These are phyloP conservation scores for Colletotrichum lupini DNA, from an alignment of 2,329 filamentous ascomycete species.

Conservation along the genomic window DNA sequence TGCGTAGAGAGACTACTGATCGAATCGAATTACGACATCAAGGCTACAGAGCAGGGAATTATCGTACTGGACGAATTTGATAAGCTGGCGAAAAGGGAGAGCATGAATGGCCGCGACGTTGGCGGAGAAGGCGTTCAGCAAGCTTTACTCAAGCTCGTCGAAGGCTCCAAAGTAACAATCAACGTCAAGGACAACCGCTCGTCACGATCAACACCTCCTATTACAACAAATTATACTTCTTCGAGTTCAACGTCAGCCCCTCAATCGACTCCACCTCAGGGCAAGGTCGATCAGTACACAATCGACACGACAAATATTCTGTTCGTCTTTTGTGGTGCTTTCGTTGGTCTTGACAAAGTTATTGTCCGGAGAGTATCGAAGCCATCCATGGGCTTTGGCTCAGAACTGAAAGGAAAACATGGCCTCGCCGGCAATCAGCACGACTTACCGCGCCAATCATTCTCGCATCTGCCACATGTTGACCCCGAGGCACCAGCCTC, in stretches of 20 bases:
- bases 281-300: slow-evolving; percentile 72
- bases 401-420: slow-evolving; percentile 74
- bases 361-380: slow-evolving; percentile 89
- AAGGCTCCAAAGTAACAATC: slow-evolving; percentile 92
- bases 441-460: slow-evolving; percentile 73
- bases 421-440: slow-evolving; percentile 61
- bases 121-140: slow-evolving; percentile 97
- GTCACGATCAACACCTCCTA: slow-evolving; percentile 61
- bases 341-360: slow-evolving; percentile 89
- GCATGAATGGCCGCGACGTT: slow-evolving; percentile 90
- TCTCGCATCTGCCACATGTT: slow-evolving; percentile 67
- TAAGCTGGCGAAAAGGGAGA: slow-evolving; percentile 92
- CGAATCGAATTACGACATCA: slow-evolving; percentile 89
- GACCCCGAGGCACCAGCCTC: slow-evolving; percentile 46
- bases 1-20: slow-evolving; percentile 92
- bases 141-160: slow-evolving; percentile 93
- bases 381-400: slow-evolving; percentile 89
- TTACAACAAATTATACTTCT: slow-evolving; percentile 64
- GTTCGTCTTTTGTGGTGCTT: slow-evolving; percentile 96
- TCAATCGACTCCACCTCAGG: slow-evolving; percentile 56
- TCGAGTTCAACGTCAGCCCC: slow-evolving; percentile 57
- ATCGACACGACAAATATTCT: slow-evolving; percentile 96
- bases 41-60: slow-evolving; percentile 88
- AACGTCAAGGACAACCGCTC: slow-evolving; percentile 84
- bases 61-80: slow-evolving; percentile 97